Base-by-base conservation (phyloP, 2,329 filamentous ascomycete genomes). In the Trichophaea hybrida region DNA sequence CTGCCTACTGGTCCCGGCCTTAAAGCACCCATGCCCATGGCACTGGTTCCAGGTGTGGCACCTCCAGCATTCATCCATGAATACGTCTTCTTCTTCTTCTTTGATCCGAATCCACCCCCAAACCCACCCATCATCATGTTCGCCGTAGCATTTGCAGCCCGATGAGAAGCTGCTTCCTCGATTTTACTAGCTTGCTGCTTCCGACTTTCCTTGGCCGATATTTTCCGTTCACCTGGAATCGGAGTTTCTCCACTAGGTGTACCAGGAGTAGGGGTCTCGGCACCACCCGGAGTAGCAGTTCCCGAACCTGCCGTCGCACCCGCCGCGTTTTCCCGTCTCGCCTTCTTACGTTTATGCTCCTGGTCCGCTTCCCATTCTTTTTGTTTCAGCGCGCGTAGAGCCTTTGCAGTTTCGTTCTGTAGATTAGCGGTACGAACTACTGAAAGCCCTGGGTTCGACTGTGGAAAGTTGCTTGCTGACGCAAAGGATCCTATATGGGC, bases 51-150 rank as follows among this genome's bases (percentile, higher is more conserved):
- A 2, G 59, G 56, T 12, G 61, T 37, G 7, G 58, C 40, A 0
- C 51, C 65, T 1, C 63, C 65, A 35, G 49, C 59, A 37, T 51
- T 64, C 67, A 69, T 69, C 67, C 67, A 69, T 5, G 63, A 63
- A 53, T 69, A 69, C 35, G 62, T 66, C 56, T 68, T 69, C 57
- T 68, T 68, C 49, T 66, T 65, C 12, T 66, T 65, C 60, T 12
- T 62, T 60, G 34, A 58, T 56, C 50, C 50, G 38, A 53, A 53
- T 4, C 17, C 10, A 13, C 53, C 54, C 17, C 64, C 64, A 2
- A 64, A 59, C 2, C 65, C 66, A 12, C 66, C 65, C 64, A 69
- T 66, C 67, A 69, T 69, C 58, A 69, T 62, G 52, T 64, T 68
- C 6, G 66, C 66, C 13, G 67, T 69, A 46, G 64, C 62, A 43